Conservation (phyloP, 2,329 filamentous ascomycete species). For the Curvularia hawaiiensis region DNA sequence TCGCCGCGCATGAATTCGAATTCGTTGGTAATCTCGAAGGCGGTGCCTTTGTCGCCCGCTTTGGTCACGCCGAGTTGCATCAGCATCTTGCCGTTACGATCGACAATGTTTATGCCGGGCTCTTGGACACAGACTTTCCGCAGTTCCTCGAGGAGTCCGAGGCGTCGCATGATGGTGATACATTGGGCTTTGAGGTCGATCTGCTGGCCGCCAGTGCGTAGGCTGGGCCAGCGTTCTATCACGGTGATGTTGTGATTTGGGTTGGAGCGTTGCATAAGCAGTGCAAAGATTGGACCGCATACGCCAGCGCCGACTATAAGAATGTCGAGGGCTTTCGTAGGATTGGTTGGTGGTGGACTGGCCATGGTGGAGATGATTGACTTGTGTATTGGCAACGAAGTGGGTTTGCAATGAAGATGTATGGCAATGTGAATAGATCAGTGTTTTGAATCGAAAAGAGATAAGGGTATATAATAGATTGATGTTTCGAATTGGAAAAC, state of each 20-base stretch:
- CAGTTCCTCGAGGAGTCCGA: slow-evolving; percentile 48
- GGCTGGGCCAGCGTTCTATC: slow-evolving; percentile 49
- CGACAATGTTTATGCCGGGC: slow-evolving; percentile 47
- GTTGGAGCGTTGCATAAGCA: slow-evolving; percentile 54
- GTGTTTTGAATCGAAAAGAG: too few relatives aligned
- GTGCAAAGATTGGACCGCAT: slow-evolving; percentile 51
- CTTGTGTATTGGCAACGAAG: not conserved
- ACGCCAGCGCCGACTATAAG: slow-evolving; percentile 39
- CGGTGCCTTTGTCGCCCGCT: slow-evolving; percentile 44
- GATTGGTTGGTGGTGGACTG: not conserved
- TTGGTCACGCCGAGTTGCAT: slow-evolving; percentile 38
- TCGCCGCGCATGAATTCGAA: slow-evolving; percentile 41
- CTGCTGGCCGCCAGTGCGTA: slow-evolving; percentile 54
- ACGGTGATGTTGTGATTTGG: slow-evolving; percentile 47
- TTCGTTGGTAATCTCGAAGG: slow-evolving; percentile 33
- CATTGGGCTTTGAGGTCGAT: slow-evolving; percentile 54
- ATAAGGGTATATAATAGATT: too few relatives aligned
- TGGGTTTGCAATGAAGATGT: not conserved
- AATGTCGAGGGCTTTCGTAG: slow-evolving; percentile 25
- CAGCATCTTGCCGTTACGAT: slow-evolving; percentile 22
- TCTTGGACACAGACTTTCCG: slow-evolving; percentile 45
- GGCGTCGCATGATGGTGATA: slow-evolving; percentile 47
- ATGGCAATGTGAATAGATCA: too few relatives aligned
- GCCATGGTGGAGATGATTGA: not conserved
- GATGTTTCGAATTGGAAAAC: not conserved